phyloP scores from a whole-genome alignment of 2,329 filamentous ascomycete species.

The Pyrenochaeta sp. region DNA sequence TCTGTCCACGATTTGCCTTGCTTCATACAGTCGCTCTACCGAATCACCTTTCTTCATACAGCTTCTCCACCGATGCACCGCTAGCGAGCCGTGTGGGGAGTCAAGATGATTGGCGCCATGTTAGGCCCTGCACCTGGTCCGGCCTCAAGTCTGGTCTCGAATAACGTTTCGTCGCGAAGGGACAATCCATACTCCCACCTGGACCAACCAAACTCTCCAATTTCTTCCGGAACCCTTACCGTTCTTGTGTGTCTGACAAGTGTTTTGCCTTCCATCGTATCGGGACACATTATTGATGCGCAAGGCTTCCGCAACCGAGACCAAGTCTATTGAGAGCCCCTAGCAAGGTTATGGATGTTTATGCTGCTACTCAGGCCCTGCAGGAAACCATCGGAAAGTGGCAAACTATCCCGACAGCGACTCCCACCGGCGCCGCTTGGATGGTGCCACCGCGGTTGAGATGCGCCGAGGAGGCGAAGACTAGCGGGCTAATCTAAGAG shows the following conservation, averaged over 20 bases:
- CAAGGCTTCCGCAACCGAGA: neutral
- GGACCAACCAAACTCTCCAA: neutral
- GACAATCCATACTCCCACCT: neutral
- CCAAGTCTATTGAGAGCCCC: neutral
- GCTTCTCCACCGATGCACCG: slow-evolving; percentile 9
- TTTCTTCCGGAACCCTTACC: neutral
- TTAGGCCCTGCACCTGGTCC: neutral
- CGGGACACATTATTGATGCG: neutral
- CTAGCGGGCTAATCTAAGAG: slow-evolving; percentile 5
- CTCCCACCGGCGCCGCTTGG: neutral
- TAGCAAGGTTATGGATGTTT: neutral
- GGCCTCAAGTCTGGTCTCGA: neutral
- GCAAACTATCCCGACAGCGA: neutral
- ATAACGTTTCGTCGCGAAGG: slow-evolving; percentile 4
- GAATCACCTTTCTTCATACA: slow-evolving; percentile 7
- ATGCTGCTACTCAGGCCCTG: neutral
- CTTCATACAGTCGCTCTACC: neutral
- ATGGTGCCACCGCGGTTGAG: slow-evolving; percentile 1
- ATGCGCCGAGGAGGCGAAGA: slow-evolving; percentile 9
- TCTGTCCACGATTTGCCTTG: no score
- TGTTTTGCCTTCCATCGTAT: neutral
- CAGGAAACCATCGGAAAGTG: neutral
- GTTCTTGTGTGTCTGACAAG: neutral
- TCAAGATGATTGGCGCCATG: slow-evolving; percentile 4
- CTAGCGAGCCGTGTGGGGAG: slow-evolving; percentile 3